A percentile compares a stretch with the other conserved stretches of the same genome.
phyloP scores from a whole-genome alignment of 768 basidiomycete species.

The Naematelia encephala region DNA sequence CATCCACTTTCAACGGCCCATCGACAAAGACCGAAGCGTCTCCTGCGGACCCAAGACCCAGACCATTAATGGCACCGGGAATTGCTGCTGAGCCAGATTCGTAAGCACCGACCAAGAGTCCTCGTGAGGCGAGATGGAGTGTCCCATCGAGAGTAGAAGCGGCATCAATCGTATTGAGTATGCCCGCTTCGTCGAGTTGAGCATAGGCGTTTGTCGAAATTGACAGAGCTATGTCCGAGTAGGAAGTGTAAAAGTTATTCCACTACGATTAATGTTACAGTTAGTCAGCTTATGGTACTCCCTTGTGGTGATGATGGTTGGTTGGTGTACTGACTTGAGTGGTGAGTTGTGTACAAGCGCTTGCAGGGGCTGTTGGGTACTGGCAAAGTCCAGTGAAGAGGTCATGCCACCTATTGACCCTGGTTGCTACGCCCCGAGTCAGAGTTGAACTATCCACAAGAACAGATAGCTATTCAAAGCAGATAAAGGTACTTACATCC shows the following conservation, averaged over 20 bases:
- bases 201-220: not conserved
- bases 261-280: slow-evolving; percentile 1
- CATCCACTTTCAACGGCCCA: not conserved
- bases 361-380: not conserved
- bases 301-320: not conserved
- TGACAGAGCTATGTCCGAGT: not conserved
- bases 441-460: not conserved
- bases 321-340: slow-evolving; percentile 10
- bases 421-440: not conserved
- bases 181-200: not conserved
- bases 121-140: not conserved
- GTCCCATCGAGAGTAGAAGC: not conserved
- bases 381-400: slow-evolving; percentile 7
- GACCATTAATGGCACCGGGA: too few species aligned
- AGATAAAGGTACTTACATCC: slow-evolving; percentile 7
- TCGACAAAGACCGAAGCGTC: not conserved
- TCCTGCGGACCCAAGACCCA: not conserved
- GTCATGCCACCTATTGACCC: slow-evolving; percentile 11
- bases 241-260: slow-evolving; percentile 2
- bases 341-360: slow-evolving; percentile 3
- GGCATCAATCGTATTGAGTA: not conserved
- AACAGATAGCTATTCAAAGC: not conserved
- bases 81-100: too few species aligned
- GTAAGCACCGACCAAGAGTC: too few species aligned
- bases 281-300: not conserved